Base-by-base conservation (phyloP, 495 filamentous ascomycete species). In the Neurospora cerealis region DNA sequence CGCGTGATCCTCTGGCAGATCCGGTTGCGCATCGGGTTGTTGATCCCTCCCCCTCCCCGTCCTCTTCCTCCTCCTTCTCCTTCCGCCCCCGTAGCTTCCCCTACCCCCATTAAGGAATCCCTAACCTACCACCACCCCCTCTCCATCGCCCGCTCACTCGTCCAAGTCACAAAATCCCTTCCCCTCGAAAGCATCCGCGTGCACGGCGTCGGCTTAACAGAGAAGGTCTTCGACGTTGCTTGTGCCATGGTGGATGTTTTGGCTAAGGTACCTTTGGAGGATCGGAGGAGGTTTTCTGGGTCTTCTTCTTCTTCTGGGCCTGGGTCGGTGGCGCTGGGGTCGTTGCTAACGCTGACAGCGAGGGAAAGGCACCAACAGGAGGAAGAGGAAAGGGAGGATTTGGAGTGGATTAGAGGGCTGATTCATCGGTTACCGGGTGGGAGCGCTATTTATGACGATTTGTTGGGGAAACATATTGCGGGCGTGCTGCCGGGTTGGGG, bases 1-100 rank as follows among this genome's bases (percentile, higher is more conserved):
- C 85, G 90, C 40, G 90, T 90, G 19, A 89, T 92, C 75, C 86
- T 93, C 19, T 93, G 92, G 92, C 89, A 92, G 74, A 79, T 93
- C 41, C 82, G 83, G 19, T 75, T 81, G 73, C 85, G 76, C 15
- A 72, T 81, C 28, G 80, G 79, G 7, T 71, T 79, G 19, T 74
- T 85, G 69, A 76, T 80, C 5, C 80, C 48, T 28, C 48, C 48
- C 2, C 46, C 21, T 48, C 44, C n/a, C 10, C n/a, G 0, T 48
- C 46, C 46, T 3, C 15, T 5, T 19, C 6, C 6, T 44, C 19
- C 19, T n/a, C 8, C 8, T 2, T n/a, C 19, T 42, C 41, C 41
- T 44, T 42, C 17, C 39, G n/a, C 7, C 3, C 2, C 28, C 24
- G 41, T 13, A 13, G 5, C 24, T 44, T 71, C 70, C 21, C 32